Conservation (phyloP, 1,284 basidiomycete species). For the Wolfiporia cocos region DNA sequence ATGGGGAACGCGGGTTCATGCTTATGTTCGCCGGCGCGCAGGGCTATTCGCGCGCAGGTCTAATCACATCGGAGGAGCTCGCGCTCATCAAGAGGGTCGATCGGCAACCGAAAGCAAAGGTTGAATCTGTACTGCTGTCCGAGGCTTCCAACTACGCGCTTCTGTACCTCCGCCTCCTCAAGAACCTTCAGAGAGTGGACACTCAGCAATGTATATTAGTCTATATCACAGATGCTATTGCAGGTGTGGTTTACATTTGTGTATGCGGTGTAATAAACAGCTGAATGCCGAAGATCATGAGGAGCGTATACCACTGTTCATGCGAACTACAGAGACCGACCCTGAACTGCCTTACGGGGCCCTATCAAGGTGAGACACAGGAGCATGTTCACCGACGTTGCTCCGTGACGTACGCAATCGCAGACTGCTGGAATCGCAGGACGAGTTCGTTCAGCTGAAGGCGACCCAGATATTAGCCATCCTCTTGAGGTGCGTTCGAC, state of each 20-base stretch:
- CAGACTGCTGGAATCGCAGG: constrained; percentile 80
- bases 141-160: constrained; percentile 81
- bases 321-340: constrained; percentile 50
- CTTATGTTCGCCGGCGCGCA: no score
- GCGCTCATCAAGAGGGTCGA: constrained; percentile 88
- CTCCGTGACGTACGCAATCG: no score
- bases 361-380: constrained; percentile 68
- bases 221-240: constrained; percentile 85
- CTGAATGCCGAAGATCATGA: constrained; percentile 55
- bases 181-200: constrained; percentile 90
- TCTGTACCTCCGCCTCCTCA: constrained; percentile 88
- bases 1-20: no score
- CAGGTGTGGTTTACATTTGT: constrained; percentile 42
- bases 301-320: constrained; percentile 73
- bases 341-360: constrained; percentile 83
- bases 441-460: constrained; percentile 93
- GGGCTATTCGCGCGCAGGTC: constrained; percentile 92
- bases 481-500: constrained; percentile 57
- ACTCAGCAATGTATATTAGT: constrained; percentile 93
- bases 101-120: constrained; percentile 70
- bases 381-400: no score
- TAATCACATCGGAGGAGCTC: constrained; percentile 87
- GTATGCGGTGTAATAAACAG: not conserved
- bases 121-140: constrained; percentile 68
- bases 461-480: constrained; percentile 85